Base-by-base conservation (phyloP, 306 rosid species). In the Ochetophila trinervis region DNA sequence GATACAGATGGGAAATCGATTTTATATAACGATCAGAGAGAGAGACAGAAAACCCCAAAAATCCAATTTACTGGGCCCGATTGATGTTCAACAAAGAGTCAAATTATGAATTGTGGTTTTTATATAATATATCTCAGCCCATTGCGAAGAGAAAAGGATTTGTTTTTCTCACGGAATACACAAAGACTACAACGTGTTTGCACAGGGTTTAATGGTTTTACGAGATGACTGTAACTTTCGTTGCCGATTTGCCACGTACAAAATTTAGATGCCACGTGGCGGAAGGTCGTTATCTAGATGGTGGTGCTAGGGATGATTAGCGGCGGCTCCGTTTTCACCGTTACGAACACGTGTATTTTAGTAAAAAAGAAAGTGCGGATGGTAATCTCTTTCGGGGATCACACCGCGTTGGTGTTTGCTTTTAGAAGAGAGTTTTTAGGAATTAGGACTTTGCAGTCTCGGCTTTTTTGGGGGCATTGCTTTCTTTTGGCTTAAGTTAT, bases 161-260 rank as follows among this genome's bases (percentile, higher is more conserved):
- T 9, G 30, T 62, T 62, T 45, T 23, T 44, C 15, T 62, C 21
- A 21, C 54, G 17, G 36, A 22, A 5, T 22, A 2, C 48, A 50
- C 42, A 52, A 48, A 23, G 47, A n/a, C 19, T 16, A 3, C 37
- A 47, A 79, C 80, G 87, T 76, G 84, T 48, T 45, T 0, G 58
- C 50, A 52, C 55, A 14, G 60, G 73, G 57, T 63, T 27, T 53
- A 61, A 60, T 52, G 21, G 66, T 49, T 21, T 20, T 34, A 47
- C n/a, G 12, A 58, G 36, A 16, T 35, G 23, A 70, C 36, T 19
- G 60, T 19, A 53, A 78, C 27, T 37, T 21, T 9, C 2, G n/a
- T 0, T 40, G 42, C 11, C 20, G 7, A 24, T 30, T 20, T 48
- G 78, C 75, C 84, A 81, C 82, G 79, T 81, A 73, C 3, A 34